A percentile compares a stretch with the other conserved stretches of the same genome.
phyloP scores from a whole-genome alignment of 1,284 basidiomycete genomes.

The Puccinia horiana region DNA sequence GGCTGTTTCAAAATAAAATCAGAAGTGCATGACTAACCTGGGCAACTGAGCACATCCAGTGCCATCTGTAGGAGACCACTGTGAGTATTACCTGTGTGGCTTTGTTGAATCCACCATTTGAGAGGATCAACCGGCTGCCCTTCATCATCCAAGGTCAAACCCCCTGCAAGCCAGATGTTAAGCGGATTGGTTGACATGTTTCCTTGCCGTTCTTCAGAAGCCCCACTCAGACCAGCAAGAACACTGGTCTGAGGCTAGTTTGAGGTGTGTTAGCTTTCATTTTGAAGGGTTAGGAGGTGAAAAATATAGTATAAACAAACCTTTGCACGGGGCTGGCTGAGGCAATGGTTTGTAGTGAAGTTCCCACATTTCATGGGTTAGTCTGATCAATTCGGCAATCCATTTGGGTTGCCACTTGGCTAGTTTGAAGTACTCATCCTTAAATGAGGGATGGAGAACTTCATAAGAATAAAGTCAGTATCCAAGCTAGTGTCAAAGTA shows the following conservation, averaged over 20 bases:
- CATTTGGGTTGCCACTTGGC: not conserved
- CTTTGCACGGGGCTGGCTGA: not conserved
- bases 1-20: not conserved
- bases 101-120: slow-evolving; percentile 10
- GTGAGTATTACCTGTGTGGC: not conserved
- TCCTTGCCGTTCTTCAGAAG: not conserved
- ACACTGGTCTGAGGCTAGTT: not conserved
- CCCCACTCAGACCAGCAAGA: not conserved
- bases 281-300: not conserved
- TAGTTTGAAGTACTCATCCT: slow-evolving; percentile 5
- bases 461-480: not conserved
- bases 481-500: not conserved
- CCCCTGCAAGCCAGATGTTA: not conserved
- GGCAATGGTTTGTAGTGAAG: not conserved
- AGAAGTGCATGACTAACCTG: not conserved
- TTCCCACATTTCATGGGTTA: not conserved
- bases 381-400: not conserved
- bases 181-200: not conserved
- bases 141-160: not conserved
- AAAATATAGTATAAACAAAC: not conserved
- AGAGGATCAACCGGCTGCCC: not conserved
- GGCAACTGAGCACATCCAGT: not conserved
- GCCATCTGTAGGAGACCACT: slow-evolving; percentile 4
- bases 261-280: not conserved
- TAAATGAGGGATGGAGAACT: not conserved